Evolutionary conservation across 164 flowering plant species (phyloP), one percentile per base, ranked within the genome.

Genomic region (Euptelea pleiosperma): DNA sequence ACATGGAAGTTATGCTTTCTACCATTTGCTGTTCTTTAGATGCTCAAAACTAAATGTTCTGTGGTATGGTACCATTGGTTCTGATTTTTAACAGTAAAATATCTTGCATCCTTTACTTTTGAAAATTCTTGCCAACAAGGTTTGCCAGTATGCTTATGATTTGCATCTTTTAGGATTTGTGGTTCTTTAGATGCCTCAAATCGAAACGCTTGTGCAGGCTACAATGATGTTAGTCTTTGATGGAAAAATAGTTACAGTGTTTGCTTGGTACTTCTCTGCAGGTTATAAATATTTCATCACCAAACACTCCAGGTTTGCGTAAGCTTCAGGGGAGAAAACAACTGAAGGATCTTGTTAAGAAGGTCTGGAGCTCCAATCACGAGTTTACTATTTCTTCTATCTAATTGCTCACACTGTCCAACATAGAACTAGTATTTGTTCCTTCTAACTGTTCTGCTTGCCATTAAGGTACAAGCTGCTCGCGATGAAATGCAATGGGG

Each of bases 401-500:
- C 15, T 40, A 7, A 11, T 53, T 43, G 2, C 3, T 31, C 21
- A 25, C 7, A 16, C 8, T n/a, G 30, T 39, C 12, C 26, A 55
- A 19, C 3, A 39, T 15, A 39, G 35, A 40, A 8, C 16, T 25
- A 15, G 1, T 14, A 15, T 3, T 16, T 30, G 37, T 14, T 58
- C 30, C 29, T 29, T 14, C 25, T 48, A 21, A 18, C 34, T 36
- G 26, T 5, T 35, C 30, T 18, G 1, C 28, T 61, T 71, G 46
- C 66, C 7, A 19, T 64, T 2, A 68, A 93, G 99, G 84, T 94
- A 69, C 96, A 87, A 83, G 95, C 91, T 64, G 97, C 99, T 68
- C 90, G 99, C 60, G 96, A 94, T 75, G 97, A 94, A 76, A 94
- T 94, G 99, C 97, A 88, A 70, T 94, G 99, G 99, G 99, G 88